phyloP scores from a whole-genome alignment of 1,284 basidiomycete species.

The Veloporphyrellus conicus region DNA sequence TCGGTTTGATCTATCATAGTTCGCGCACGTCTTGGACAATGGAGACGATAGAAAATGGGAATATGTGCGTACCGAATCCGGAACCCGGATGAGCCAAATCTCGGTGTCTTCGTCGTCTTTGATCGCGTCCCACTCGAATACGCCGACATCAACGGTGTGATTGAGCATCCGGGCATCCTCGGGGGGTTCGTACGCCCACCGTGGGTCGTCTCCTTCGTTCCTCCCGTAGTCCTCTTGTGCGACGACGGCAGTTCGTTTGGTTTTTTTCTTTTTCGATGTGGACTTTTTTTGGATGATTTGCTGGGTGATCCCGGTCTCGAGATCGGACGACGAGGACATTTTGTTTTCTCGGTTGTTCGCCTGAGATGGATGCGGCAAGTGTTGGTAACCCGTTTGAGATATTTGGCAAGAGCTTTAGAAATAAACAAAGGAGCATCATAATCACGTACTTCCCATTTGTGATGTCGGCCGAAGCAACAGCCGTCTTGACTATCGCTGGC shows the following conservation, averaged over 20 bases:
- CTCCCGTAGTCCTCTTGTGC: conserved; percentile 26
- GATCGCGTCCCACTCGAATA: conserved; percentile 66
- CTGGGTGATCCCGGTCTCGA: conserved; percentile 8
- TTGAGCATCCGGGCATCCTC: conserved; percentile 43
- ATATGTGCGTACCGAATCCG: conserved; percentile 51
- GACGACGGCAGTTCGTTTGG: conserved; percentile 1
- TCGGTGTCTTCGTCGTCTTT: conserved; percentile 59
- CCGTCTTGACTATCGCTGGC: conserved; percentile 76
- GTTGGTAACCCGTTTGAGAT: conserved; percentile 11
- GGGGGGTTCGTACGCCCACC: conserved; percentile 57
- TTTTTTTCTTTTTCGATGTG: conserved; percentile 1
- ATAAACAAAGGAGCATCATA: conserved; percentile 23
- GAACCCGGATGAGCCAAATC: conserved; percentile 66
- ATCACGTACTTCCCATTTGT: not conserved
- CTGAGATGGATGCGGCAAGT: not conserved
- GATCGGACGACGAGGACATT: conserved; percentile 28
- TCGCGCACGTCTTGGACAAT: not conserved
- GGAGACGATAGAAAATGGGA: conserved; percentile 1
- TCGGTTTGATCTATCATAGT: conserved; percentile 54
- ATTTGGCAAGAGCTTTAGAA: conserved; percentile 28
- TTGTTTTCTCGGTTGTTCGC: not conserved
- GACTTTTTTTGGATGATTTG: conserved; percentile 3
- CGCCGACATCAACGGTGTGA: conserved; percentile 37
- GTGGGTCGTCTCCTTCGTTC: conserved; percentile 51
- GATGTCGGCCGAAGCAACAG: conserved; percentile 12